phyloP scores from a whole-genome alignment of 208 protist species.

The Phytomonas francai region DNA sequence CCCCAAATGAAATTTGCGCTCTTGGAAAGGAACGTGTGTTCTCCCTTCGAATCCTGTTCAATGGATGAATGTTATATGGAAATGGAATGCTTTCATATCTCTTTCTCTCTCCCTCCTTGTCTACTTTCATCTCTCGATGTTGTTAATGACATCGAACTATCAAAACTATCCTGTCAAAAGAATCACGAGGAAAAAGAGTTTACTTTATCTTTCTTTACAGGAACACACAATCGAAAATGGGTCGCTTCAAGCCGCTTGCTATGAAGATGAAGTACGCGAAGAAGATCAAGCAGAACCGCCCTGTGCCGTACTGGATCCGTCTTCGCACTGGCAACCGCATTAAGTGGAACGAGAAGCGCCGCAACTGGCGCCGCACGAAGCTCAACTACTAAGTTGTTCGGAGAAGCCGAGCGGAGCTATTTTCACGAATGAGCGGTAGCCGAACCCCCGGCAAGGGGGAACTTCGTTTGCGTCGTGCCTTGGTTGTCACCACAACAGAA shows the following conservation, averaged over 20 bases:
- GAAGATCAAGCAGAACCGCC: slow-evolving; percentile 92
- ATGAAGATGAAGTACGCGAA: slow-evolving; percentile 94
- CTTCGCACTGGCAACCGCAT: slow-evolving; percentile 89
- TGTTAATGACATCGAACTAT: neutral
- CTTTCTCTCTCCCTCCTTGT: slow-evolving; percentile 8
- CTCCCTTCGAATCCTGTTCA: neutral
- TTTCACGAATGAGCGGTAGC: no score
- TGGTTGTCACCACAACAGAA: neutral
- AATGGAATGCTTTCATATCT: slow-evolving; percentile 8
- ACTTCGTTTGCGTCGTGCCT: no score
- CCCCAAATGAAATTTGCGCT: neutral
- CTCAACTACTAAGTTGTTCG: slow-evolving; percentile 73
- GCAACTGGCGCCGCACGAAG: slow-evolving; percentile 94
- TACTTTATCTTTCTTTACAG: slow-evolving; percentile 1
- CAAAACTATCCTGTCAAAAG: neutral
- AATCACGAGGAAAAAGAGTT: no score
- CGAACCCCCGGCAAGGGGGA: no score
- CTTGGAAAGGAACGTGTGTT: neutral
- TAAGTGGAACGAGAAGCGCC: slow-evolving; percentile 94
- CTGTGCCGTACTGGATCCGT: slow-evolving; percentile 91
- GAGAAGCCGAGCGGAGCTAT: no score
- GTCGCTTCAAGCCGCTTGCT: slow-evolving; percentile 87
- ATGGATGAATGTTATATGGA: neutral
- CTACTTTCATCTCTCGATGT: slow-evolving; percentile 1
- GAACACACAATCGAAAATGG: slow-evolving; percentile 34